Conservation (phyloP, 2,329 filamentous ascomycete species). For the Aspergillus thermomutatus region DNA sequence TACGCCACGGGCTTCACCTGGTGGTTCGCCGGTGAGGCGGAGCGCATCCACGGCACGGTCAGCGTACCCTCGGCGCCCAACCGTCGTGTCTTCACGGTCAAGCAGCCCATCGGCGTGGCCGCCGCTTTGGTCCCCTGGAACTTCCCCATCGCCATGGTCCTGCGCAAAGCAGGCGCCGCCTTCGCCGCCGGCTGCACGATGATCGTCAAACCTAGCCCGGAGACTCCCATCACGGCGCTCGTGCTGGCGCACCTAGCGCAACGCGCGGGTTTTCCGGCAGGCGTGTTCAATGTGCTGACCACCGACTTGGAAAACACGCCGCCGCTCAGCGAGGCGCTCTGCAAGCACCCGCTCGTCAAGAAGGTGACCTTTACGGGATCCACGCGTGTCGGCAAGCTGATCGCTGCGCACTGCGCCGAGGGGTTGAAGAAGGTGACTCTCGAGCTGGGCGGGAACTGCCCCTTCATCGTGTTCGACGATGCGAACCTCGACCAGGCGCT, state of each 20-base stretch:
- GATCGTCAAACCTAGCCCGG: constrained; percentile 69
- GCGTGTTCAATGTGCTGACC: constrained; percentile 60
- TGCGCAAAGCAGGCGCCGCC: constrained; percentile 65
- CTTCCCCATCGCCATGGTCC: constrained; percentile 65
- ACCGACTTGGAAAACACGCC: constrained; percentile 45
- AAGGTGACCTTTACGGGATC: constrained; percentile 61
- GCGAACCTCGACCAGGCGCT: constrained; percentile 54
- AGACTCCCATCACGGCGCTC: constrained; percentile 59
- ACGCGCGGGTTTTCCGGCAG: constrained; percentile 56
- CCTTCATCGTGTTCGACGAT: constrained; percentile 63
- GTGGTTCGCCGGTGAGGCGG: constrained; percentile 61
- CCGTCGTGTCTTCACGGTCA: constrained; percentile 66
- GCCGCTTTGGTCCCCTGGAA: constrained; percentile 72
- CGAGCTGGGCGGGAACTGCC: constrained; percentile 64
- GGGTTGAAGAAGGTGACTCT: constrained; percentile 63
- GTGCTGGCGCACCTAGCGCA: constrained; percentile 52
- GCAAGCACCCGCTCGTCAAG: constrained; percentile 56
- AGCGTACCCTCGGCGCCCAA: constrained; percentile 59
- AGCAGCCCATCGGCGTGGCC: constrained; percentile 68
- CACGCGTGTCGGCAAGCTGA: constrained; percentile 60
- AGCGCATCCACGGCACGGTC: constrained; percentile 61
- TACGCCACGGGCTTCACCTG: constrained; percentile 53
- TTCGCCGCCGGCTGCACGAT: constrained; percentile 71
- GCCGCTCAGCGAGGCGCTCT: constrained; percentile 47
- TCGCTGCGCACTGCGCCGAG: constrained; percentile 58